Evolutionary conservation across 2,329 filamentous ascomycete genomes (phyloP).

Genomic region (Cordyceps militaris): DNA sequence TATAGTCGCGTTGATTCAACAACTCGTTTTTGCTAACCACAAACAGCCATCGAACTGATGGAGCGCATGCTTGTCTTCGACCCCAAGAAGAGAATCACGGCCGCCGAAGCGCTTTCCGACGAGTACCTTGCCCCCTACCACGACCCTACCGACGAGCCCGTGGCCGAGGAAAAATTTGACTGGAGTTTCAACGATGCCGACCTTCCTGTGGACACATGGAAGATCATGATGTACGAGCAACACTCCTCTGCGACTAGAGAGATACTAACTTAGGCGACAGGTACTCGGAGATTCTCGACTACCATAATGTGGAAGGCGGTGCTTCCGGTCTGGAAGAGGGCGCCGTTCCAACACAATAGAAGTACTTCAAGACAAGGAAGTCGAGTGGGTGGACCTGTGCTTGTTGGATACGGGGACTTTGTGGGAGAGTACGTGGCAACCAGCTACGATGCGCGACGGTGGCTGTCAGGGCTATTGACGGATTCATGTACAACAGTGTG

Average conservation of each 20-base stretch:
- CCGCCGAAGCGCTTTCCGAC: slow-evolving; percentile 77
- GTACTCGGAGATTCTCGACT: slow-evolving; percentile 98
- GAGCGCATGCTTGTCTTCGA: slow-evolving; percentile 98
- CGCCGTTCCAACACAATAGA: background rate
- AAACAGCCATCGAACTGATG: slow-evolving; percentile 81
- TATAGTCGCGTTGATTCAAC: slow-evolving; percentile 20
- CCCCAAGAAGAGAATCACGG: slow-evolving; percentile 90
- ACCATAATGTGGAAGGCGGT: slow-evolving; percentile 78
- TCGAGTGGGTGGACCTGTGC: background rate
- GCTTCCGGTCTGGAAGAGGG: slow-evolving; percentile 15
- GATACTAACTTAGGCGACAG: slow-evolving; percentile 36
- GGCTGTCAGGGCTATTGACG: background rate
- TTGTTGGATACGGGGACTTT: background rate
- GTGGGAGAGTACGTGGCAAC: background rate
- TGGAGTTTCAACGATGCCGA: slow-evolving; percentile 99
- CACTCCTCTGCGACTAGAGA: background rate
- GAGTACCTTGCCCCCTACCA: slow-evolving; percentile 95
- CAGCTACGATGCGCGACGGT: background rate
- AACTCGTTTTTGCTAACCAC: slow-evolving; percentile 1
- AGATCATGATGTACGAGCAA: slow-evolving; percentile 94
- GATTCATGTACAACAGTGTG: slow-evolving; percentile 3
- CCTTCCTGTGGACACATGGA: slow-evolving; percentile 97
- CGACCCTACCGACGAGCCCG: slow-evolving; percentile 92
- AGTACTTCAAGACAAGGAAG: background rate
- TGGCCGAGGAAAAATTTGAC: slow-evolving; percentile 95